Percentiles rank a stretch among this genome's conserved stretches.
Conservation (phyloP, 495 filamentous ascomycete genomes). For the Annulohypoxylon moriforme region DNA sequence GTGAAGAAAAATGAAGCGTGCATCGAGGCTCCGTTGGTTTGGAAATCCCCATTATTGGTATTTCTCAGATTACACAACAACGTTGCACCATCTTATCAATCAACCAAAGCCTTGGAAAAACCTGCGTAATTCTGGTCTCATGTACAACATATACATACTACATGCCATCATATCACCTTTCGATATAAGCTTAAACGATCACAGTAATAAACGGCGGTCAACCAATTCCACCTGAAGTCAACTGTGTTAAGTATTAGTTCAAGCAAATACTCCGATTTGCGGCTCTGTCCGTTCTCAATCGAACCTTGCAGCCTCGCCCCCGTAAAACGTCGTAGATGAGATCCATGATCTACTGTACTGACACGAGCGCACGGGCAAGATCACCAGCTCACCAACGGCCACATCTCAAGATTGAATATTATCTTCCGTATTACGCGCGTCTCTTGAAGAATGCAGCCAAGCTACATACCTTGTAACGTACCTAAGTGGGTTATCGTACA, state of each 20-base stretch:
- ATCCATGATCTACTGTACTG: constrained; percentile 20
- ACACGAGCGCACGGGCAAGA: constrained; percentile 20
- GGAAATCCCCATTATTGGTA: constrained; percentile 4
- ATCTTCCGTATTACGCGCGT: constrained; percentile 21
- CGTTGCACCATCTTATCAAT: constrained; percentile 2
- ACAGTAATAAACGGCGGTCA: constrained; percentile 18
- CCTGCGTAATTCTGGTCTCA: neutral
- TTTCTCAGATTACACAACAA: neutral
- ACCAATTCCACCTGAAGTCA: neutral
- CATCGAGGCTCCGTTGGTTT: constrained; percentile 1
- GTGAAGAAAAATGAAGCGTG: neutral
- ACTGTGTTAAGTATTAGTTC: constrained; percentile 12
- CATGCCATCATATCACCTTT: neutral
- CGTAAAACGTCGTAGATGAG: constrained; percentile 29
- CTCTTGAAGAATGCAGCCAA: neutral
- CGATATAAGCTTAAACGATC: neutral
- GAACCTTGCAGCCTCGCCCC: constrained; percentile 37
- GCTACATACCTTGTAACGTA: neutral
- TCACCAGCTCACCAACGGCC: constrained; percentile 5
- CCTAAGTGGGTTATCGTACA: neutral
- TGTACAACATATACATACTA: neutral
- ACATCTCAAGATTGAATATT: constrained; percentile 13
- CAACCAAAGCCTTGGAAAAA: neutral
- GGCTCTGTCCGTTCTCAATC: constrained; percentile 35
- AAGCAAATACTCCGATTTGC: constrained; percentile 39